Evolutionary conservation across 1,284 basidiomycete species (phyloP), one percentile per base, ranked within the genome.

Genomic region (Athelia sp.): DNA sequence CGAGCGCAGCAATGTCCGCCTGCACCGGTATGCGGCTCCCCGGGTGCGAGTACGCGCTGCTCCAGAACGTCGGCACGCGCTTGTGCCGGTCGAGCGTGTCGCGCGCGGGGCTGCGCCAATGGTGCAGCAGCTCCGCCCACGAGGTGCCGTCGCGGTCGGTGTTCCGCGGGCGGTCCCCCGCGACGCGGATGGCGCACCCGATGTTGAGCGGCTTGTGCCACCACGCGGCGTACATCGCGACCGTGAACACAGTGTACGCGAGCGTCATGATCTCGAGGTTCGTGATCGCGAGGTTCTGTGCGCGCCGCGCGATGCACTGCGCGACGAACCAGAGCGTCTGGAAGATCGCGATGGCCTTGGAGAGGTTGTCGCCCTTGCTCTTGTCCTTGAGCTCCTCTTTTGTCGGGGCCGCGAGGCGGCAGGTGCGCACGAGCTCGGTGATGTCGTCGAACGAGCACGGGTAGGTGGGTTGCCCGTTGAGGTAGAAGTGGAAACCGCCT

Each of bases 171-270:
- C 13, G 4, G 26, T 29, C 6, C 26, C 26, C 26, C 13, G 4
- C 6, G 26, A 29, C 26, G 4, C 26, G 31, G 42, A 44, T 26
- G 8, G 51, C 50, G 22, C 34, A 47, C 13, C 29, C 3, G 15
- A 52, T 31, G 19, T 44, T 26, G 18, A 50, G 23, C 15, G 51
- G 51, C 45, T 52, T 52, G 43, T 50, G 51, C 51, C 51, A 52
- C 51, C 51, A 52, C n/a, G 46, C 32, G 18, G 31, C 34, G 40
- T 52, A 52, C 3, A 32, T 52, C 4, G 42, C 29, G 34, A 34
- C 24, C 21, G 29, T 52, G 31, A 52, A 36, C n/a, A 26, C 29
- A 11, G 49, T 45, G 31, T 40, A 52, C 3, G 51, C 51, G n/a
- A 38, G 23, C 9, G 51, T 52, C 21, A 47, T 21, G 8, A 52